Evolutionary conservation across 2,329 filamentous ascomycete genomes (phyloP), one percentile per base, ranked within the genome.

Genomic region (Cercospora sp.): DNA sequence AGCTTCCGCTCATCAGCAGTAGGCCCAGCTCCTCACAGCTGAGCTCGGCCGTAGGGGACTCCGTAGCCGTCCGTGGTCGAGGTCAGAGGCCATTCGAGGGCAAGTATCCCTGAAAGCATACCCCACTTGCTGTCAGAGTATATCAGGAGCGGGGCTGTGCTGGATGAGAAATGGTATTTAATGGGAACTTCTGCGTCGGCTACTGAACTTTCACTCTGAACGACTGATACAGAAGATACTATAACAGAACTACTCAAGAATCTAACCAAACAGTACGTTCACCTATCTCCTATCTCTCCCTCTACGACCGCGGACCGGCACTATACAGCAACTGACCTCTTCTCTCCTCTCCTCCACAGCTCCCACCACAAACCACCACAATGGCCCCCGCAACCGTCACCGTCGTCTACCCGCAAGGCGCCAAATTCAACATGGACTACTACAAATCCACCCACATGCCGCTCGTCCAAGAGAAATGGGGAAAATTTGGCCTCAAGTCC

Each of bases 371-470:
- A 70, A 57, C 18, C n/a, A 68, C 53, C 63, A 31, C 20, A 26
- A 58, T 62, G 33, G 30, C 60, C 28, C 48, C 58, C 53, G 72
- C 75, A 60, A 73, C 71, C 65, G 67, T 73, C 62, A 76, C 74
- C 60, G 77, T 79, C 70, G 67, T 78, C 72, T 79, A 80, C 73
- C 77, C 77, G 18, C 68, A 76, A 61, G 78, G 77, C 48, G 72
- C 73, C 64, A 77, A 75, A 28, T 80, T 80, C 76, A 72, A 80
- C 71, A 78, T 80, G 72, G 76, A 78, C 69, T 80, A 80, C 74
- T 80, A 80, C 75, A 73, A 78, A 65, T 69, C 68, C 57, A 76
- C 75, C 13, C 78, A 80, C 75, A 80, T 80, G 79, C 78, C 78
- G 1, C 68, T 80, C 57, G 79, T 78, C 8, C 65, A 73, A 60